phyloP scores from a whole-genome alignment of 306 rosid species.

The Vigna reflexopilosa region DNA sequence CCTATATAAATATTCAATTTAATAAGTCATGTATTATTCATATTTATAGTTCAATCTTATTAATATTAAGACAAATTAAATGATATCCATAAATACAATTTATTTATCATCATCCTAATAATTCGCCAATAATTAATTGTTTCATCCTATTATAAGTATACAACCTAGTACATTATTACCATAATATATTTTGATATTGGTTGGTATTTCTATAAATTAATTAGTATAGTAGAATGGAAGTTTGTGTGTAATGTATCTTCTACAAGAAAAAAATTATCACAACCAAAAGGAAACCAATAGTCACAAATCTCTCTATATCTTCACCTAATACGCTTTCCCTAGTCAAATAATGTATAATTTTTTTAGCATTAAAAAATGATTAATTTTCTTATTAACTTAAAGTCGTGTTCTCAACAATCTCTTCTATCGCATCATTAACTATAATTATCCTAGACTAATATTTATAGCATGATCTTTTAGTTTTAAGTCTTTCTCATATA shows the following conservation, averaged over 20 bases:
- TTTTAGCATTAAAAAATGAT: not conserved
- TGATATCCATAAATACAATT: too few relatives aligned
- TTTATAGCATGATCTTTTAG: constrained; percentile 10
- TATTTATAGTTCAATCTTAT: too few relatives aligned
- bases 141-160: too few relatives aligned
- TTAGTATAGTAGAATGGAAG: not conserved
- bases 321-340: constrained; percentile 38
- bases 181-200: not conserved
- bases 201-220: not conserved
- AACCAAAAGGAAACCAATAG: not conserved
- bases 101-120: too few relatives aligned
- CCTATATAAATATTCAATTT: too few relatives aligned
- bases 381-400: not conserved
- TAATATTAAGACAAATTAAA: too few relatives aligned
- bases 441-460: constrained; percentile 19
- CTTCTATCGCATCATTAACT: constrained; percentile 1
- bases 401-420: not conserved
- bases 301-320: constrained; percentile 42
- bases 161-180: not conserved
- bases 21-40: too few relatives aligned
- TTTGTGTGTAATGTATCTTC: not conserved
- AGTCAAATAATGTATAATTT: constrained; percentile 38
- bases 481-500: constrained; percentile 33
- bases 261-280: not conserved
- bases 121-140: too few relatives aligned